Evolutionary conservation across 2,329 filamentous ascomycete species (phyloP), one percentile per base, ranked within the genome.

Genomic region (Penicillium corylophilum): DNA sequence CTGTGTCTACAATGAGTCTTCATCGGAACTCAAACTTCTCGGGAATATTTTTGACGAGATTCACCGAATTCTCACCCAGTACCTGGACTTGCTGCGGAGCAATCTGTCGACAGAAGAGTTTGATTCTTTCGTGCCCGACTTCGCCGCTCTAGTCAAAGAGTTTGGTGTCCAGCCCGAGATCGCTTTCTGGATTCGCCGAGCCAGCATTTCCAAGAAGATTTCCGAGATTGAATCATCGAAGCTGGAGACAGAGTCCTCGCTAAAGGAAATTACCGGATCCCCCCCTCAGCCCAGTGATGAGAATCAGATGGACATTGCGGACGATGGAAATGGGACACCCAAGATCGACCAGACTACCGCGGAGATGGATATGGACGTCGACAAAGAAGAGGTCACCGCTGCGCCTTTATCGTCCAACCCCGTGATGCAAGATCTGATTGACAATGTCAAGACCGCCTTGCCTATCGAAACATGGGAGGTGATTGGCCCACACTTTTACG

Each of bases 31-130:
- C 68, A 99, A 99, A 70, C 86, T 92, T 39, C 76, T 97, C 12
- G 89, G 90, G 2, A 90, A 90, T 46, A 86, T 96, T 59, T 82
- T 95, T 46, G 94, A 99, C 67, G 92, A 96, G 68, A 87, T 95
- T 18, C 90, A 96, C 60, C 84, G 89, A 53, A 87, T 92, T 8
- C 80, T 97, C 22, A 82, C 85, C 22, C 92, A 96, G 64, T 99
- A 95, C 66, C 79, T 97, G 16, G 94, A 97, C 64, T 81, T 96
- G 6, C 80, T 99, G 28, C 88, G 88, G 66, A 89, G 84, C 67
- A 95, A 91, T 64, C 74, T 96, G 26, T 80, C 86, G 0, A 78
- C 84, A 0, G 82, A 87, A 33, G 84, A 92, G 18, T 97, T 96
- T 55, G 88, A 95, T 64, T 74, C 78, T 2, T 80, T 88, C 16